Evolutionary conservation across 2,329 filamentous ascomycete species (phyloP).

Genomic region (Neopestalotiopsis rosae): DNA sequence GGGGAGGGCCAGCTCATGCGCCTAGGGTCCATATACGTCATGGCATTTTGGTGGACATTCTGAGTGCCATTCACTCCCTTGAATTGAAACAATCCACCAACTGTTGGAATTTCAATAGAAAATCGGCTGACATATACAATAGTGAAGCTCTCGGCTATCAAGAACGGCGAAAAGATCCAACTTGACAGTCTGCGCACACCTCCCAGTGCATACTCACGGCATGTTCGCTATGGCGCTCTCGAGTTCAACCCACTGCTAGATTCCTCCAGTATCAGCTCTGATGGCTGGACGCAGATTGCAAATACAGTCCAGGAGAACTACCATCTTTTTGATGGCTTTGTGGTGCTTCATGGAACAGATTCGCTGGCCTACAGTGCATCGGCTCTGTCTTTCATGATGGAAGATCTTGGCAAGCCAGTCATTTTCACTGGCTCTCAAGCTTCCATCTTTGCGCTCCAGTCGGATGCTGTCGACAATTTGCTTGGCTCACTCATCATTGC

Average conservation of each 20-base stretch:
- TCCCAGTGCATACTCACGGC: conserved; percentile 77
- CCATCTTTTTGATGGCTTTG: conserved; percentile 86
- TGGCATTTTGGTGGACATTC: not conserved
- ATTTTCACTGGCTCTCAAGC: conserved; percentile 84
- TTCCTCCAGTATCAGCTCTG: conserved; percentile 86
- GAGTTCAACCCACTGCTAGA: conserved; percentile 88
- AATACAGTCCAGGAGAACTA: conserved; percentile 83
- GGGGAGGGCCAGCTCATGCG: not conserved
- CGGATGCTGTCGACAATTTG: conserved; percentile 89
- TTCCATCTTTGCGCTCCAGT: conserved; percentile 89
- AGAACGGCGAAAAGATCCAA: conserved; percentile 51
- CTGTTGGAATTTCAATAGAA: not conserved
- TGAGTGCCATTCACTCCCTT: not conserved
- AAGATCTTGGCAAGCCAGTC: conserved; percentile 86
- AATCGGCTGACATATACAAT: not conserved
- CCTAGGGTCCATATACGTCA: not conserved
- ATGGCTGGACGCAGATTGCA: conserved; percentile 86
- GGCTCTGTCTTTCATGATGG: conserved; percentile 89
- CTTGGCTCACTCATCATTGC: conserved; percentile 88
- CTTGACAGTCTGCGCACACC: conserved; percentile 81
- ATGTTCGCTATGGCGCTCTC: conserved; percentile 82
- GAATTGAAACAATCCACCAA: not conserved
- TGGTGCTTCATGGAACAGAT: conserved; percentile 89
- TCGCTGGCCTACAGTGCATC: conserved; percentile 89
- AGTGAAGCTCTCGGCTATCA: conserved; percentile 57